Conservation (phyloP, 1,139 yeast genomes). For the Sugiyamaella novakii region DNA sequence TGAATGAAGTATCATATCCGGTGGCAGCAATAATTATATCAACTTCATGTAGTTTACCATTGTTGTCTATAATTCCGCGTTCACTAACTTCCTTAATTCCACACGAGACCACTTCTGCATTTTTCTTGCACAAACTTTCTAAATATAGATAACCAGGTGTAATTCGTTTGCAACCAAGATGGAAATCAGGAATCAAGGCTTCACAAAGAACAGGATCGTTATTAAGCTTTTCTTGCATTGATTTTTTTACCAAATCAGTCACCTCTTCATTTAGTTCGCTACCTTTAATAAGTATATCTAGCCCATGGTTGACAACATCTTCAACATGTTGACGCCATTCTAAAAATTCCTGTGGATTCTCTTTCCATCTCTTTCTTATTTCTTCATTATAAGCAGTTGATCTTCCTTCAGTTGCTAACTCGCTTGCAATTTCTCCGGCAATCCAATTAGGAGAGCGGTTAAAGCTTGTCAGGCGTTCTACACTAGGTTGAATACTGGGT, state of each 20-base stretch:
- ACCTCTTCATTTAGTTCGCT: conserved; percentile 14
- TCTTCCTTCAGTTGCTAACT: conserved; percentile 18
- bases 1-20: conserved; percentile 30
- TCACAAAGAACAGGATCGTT: conserved; percentile 25
- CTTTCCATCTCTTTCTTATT: conserved; percentile 20
- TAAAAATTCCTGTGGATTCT: conserved; percentile 25
- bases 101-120: conserved; percentile 30
- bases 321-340: conserved; percentile 31
- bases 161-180: conserved; percentile 29
- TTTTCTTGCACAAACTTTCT: conserved; percentile 32
- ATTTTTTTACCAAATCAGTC: conserved; percentile 15
- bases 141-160: conserved; percentile 30
- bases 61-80: conserved; percentile 29
- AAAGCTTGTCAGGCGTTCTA: conserved; percentile 18
- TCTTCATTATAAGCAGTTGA: conserved; percentile 22
- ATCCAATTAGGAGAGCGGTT: conserved; percentile 22
- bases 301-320: conserved; percentile 22
- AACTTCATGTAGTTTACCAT: conserved; percentile 27
- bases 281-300: conserved; percentile 20
- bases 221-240: conserved; percentile 26
- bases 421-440: conserved; percentile 19
- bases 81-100: conserved; percentile 23
- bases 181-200: conserved; percentile 26
- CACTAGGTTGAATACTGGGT: conserved; percentile 21
- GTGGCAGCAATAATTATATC: conserved; percentile 35